phyloP scores from a whole-genome alignment of 106 monocot species.

The Apostasia ramifera region DNA sequence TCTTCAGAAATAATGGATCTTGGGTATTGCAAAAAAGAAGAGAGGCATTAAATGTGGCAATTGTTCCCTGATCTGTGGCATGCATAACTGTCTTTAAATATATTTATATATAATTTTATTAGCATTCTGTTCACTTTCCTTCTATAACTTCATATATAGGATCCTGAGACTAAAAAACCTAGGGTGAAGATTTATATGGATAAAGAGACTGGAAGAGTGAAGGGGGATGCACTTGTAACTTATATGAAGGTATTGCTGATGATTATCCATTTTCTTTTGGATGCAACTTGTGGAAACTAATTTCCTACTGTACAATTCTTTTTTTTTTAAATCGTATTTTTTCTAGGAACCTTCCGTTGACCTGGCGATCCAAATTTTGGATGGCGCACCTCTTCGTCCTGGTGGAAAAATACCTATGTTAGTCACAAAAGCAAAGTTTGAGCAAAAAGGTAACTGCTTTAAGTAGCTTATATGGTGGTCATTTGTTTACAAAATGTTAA shows the following conservation, averaged over 20 bases:
- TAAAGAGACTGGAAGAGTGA: slow-evolving; percentile 75
- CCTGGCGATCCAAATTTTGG: slow-evolving; percentile 85
- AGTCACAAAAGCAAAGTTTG: slow-evolving; percentile 82
- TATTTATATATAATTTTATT: too few relatives aligned
- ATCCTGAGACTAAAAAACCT: slow-evolving; percentile 91
- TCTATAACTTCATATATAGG: slow-evolving; percentile 28
- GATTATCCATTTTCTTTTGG: background rate
- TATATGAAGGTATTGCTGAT: slow-evolving; percentile 67
- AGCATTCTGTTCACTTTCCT: too few relatives aligned
- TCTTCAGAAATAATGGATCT: too few relatives aligned
- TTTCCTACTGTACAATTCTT: background rate
- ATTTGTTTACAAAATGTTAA: background rate
- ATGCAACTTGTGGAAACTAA: background rate
- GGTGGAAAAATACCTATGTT: slow-evolving; percentile 67
- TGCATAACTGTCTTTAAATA: too few relatives aligned
- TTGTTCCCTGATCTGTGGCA: too few relatives aligned
- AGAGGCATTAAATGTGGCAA: too few relatives aligned
- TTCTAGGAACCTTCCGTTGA: slow-evolving; percentile 92
- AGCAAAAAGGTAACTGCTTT: slow-evolving; percentile 74
- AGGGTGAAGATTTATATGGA: slow-evolving; percentile 91
- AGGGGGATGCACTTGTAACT: slow-evolving; percentile 91
- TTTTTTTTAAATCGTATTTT: background rate
- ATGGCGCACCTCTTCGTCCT: slow-evolving; percentile 71
- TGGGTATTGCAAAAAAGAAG: too few relatives aligned
- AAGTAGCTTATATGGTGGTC: background rate